phyloP scores from a whole-genome alignment of 2,329 filamentous ascomycete species.

The Colletotrichum spaethianum region DNA sequence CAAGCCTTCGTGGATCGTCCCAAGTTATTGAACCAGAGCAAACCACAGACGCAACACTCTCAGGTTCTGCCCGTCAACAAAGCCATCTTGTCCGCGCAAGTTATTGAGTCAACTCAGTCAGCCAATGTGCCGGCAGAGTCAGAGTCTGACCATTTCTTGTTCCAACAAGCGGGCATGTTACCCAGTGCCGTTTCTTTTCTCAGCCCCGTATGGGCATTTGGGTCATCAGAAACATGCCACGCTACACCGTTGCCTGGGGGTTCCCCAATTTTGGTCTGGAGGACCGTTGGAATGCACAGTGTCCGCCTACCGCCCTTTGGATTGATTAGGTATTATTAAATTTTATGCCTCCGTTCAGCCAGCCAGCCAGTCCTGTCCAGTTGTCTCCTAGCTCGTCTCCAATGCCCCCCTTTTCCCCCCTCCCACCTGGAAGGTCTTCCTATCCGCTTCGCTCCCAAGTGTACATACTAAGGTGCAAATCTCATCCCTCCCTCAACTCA shows the following conservation, averaged over 20 bases:
- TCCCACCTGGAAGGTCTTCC: background rate
- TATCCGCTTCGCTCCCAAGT: background rate
- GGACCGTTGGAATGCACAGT: slow-evolving; percentile 16
- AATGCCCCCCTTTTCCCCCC: background rate
- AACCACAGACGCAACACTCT: background rate
- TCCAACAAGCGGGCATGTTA: background rate
- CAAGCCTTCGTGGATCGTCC: slow-evolving; percentile 1
- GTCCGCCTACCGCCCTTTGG: slow-evolving; percentile 6
- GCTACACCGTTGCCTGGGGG: background rate
- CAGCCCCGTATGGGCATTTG: background rate
- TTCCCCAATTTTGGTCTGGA: background rate
- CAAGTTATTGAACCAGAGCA: background rate
- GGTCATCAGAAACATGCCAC: background rate
- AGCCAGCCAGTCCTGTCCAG: background rate
- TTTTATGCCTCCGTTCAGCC: background rate
- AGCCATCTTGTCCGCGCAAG: no score
- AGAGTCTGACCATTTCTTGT: background rate
- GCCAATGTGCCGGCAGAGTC: no score
- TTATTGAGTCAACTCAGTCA: no score
- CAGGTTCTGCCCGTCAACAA: background rate
- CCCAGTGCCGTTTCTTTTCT: background rate
- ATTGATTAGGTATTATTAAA: background rate
- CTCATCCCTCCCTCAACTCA: slow-evolving; percentile 2
- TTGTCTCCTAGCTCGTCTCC: background rate
- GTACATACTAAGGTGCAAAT: slow-evolving; percentile 16